phyloP scores from a whole-genome alignment of 1,284 basidiomycete species.

The Malassezia restricta region DNA sequence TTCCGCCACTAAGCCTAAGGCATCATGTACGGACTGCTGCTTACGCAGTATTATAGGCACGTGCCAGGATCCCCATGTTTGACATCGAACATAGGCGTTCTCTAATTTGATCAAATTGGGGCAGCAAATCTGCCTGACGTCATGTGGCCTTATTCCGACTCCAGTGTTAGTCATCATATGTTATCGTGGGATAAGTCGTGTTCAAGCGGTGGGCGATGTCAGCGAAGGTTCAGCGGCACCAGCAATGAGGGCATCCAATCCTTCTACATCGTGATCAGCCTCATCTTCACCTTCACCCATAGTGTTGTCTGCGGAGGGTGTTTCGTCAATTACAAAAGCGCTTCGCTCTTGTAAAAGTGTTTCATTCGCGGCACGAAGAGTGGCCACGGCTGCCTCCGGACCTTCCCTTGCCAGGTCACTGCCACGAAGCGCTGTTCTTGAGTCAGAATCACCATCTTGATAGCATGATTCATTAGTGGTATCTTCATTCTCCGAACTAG shows the following conservation, averaged over 20 bases:
- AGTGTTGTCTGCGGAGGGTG: slow-evolving; percentile 17
- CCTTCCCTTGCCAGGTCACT: slow-evolving; percentile 24
- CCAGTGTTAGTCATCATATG: too few relatives aligned
- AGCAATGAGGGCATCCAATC: background rate
- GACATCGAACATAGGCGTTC: too few relatives aligned
- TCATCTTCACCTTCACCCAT: slow-evolving; percentile 21
- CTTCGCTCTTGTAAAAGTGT: slow-evolving; percentile 28
- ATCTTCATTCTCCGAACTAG: background rate
- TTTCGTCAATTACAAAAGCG: slow-evolving; percentile 37
- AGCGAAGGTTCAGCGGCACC: background rate
- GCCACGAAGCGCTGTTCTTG: slow-evolving; percentile 13
- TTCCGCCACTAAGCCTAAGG: too few relatives aligned
- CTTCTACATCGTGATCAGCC: background rate
- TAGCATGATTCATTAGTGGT: background rate
- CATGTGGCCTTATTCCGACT: too few relatives aligned
- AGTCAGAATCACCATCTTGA: background rate
- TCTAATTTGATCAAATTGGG: too few relatives aligned
- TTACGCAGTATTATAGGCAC: too few relatives aligned
- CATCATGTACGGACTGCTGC: too few relatives aligned
- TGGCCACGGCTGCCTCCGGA: slow-evolving; percentile 28
- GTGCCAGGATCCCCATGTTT: too few relatives aligned
- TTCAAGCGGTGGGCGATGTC: background rate
- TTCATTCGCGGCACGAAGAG: slow-evolving; percentile 28
- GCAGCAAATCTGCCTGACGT: too few relatives aligned
- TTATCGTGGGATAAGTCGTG: too few relatives aligned